Percentiles rank a stretch among this genome's conserved stretches.
These are phyloP conservation scores for Oxalis stricta DNA, from an alignment of 441 rosid species.

Conservation along the genomic window DNA sequence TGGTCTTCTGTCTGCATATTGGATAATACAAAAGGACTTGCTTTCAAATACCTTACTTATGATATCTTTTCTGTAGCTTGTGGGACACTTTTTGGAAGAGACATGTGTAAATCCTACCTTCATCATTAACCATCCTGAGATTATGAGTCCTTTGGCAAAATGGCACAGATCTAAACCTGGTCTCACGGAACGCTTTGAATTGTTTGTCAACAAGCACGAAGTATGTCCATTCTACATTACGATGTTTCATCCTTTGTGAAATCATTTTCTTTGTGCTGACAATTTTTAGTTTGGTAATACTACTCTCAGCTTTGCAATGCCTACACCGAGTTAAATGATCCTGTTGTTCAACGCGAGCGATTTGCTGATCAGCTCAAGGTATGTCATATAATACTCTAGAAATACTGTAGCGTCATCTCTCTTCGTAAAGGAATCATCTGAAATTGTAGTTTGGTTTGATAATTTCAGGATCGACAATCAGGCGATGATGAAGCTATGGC, in stretches of 20 bases:
- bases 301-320: slow-evolving; percentile 63
- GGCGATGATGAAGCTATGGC: slow-evolving; percentile 96
- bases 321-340: slow-evolving; percentile 83
- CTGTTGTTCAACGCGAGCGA: slow-evolving; percentile 70
- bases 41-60: background rate
- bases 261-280: background rate
- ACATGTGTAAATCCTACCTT: slow-evolving; percentile 75
- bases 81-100: slow-evolving; percentile 77
- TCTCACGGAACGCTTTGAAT: slow-evolving; percentile 74
- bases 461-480: slow-evolving; percentile 57
- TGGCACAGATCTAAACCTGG: slow-evolving; percentile 64
- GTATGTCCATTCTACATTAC: slow-evolving; percentile 18
- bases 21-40: background rate
- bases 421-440: background rate
- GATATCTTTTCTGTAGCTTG: slow-evolving; percentile 35
- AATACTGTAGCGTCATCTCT: background rate
- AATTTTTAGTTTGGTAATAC: background rate
- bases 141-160: slow-evolving; percentile 90
- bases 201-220: slow-evolving; percentile 74
- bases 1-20: slow-evolving; percentile 2
- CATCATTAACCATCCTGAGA: slow-evolving; percentile 84
- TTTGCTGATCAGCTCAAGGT: slow-evolving; percentile 87
- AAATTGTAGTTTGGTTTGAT: background rate
- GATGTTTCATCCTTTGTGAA: background rate
- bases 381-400: background rate